Base-by-base conservation (phyloP, 2,329 filamentous ascomycete genomes). In the Diaporthe helianthi region DNA sequence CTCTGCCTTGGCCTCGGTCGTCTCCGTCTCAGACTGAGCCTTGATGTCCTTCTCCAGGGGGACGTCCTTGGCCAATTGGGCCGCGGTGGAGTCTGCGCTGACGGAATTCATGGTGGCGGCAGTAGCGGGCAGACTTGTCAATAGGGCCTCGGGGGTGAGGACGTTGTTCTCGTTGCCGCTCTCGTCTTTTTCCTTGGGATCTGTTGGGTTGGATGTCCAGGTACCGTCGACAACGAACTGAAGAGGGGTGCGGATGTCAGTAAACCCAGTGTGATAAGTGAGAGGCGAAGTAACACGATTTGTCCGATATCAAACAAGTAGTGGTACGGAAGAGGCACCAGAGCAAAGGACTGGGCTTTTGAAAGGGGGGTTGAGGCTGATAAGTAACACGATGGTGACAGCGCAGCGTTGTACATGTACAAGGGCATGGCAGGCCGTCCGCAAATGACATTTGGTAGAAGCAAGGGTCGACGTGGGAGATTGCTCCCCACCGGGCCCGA, bases 141-240 rank as follows among this genome's bases (percentile, higher is more conserved):
- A 74, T 65, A 97, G 91, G 77, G 93, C 87, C 72, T 93, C 88
- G 69, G 92, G 89, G 49, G 88, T 87, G 69, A 99, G 87, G 73
- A 98, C 89, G 88, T 98, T 98, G 87, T 98, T 98, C 76, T 94
- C 85, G 86, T 95, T 97, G 76, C 92, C 92, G 76, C 90, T 85
- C 73, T 87, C 86, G 84, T 98, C 95, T 77, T 89, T 88, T 82
- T 98, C 94, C 81, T 92, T 90, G 70, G 92, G 92, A 51, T 90
- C 92, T 70, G 89, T 89, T 75, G 90, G 89, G 81, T 98, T 94
- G 79, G 90, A 92, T 63, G 89, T 90, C 96, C 96, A 99, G 75
- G 87, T 88, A 74, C 92, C 93, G 86, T 99, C 93, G 74, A 98
- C 95, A 76, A 99, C 92, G 80, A 97, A 99, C 95, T 98, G 79